Conservation (phyloP, 2,329 filamentous ascomycete species). For the Trichoderma afroharzianum region DNA sequence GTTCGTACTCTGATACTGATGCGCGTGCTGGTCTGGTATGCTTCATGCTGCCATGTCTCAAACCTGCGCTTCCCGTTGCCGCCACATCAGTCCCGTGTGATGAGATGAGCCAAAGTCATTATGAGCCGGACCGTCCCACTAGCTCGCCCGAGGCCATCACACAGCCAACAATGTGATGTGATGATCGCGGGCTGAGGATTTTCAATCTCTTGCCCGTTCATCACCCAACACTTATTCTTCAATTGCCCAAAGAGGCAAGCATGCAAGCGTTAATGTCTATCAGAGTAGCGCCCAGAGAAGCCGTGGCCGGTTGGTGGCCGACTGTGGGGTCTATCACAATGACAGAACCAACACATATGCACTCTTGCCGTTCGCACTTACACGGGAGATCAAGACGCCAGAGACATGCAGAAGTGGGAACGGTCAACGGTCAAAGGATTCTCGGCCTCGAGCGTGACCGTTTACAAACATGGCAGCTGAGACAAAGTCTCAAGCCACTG, state of each 20-base stretch:
- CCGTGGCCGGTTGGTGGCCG: background rate
- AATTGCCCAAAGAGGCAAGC: slow-evolving; percentile 19
- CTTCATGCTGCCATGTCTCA: slow-evolving; percentile 9
- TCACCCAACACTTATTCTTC: background rate
- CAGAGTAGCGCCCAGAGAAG: slow-evolving; percentile 2
- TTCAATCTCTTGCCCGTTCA: background rate
- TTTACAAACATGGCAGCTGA: slow-evolving; percentile 8
- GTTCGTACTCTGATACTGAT: background rate
- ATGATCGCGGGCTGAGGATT: background rate
- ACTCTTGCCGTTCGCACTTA: slow-evolving; percentile 18
- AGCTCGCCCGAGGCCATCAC: slow-evolving; percentile 21
- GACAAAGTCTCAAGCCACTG: slow-evolving; percentile 16
- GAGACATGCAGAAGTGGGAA: slow-evolving; percentile 20
- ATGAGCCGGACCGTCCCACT: slow-evolving; percentile 30
- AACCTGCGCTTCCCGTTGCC: background rate
- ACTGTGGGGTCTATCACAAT: slow-evolving; percentile 26
- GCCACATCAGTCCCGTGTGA: slow-evolving; percentile 1
- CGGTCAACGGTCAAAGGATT: slow-evolving; percentile 20
- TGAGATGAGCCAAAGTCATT: background rate
- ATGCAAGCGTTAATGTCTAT: background rate
- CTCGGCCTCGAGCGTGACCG: slow-evolving; percentile 2
- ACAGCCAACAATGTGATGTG: slow-evolving; percentile 11
- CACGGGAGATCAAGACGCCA: slow-evolving; percentile 18
- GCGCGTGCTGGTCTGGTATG: background rate
- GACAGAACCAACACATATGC: slow-evolving; percentile 23